Evolutionary conservation across 2,329 filamentous ascomycete genomes (phyloP).

Genomic region (Beauveria pseudobassiana): DNA sequence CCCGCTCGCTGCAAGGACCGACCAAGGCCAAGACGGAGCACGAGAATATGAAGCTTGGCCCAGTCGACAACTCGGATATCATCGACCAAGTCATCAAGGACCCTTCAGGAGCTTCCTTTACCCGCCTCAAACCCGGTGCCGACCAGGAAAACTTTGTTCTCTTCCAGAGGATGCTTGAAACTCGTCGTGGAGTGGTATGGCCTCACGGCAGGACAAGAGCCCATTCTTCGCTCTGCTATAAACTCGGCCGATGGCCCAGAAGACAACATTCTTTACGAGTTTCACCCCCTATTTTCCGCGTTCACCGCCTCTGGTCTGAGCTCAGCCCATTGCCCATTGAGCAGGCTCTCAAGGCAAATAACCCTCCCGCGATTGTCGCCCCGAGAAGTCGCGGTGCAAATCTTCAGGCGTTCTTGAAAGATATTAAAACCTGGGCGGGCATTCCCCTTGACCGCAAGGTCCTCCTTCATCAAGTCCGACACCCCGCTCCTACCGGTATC

Average conservation of each 20-base stretch:
- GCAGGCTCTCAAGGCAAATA: slow-evolving; percentile 52
- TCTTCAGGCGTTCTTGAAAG: slow-evolving; percentile 68
- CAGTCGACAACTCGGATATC: slow-evolving; percentile 82
- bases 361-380: slow-evolving; percentile 55
- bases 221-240: slow-evolving; percentile 70
- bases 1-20: slow-evolving; percentile 58
- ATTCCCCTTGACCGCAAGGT: slow-evolving; percentile 68
- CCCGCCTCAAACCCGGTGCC: slow-evolving; percentile 64
- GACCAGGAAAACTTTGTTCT: slow-evolving; percentile 67
- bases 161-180: slow-evolving; percentile 68
- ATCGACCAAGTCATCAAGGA: slow-evolving; percentile 54
- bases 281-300: slow-evolving; percentile 78
- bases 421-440: slow-evolving; percentile 60
- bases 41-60: slow-evolving; percentile 58
- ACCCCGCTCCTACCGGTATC: slow-evolving; percentile 28
- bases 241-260: slow-evolving; percentile 58
- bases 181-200: slow-evolving; percentile 79
- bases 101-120: slow-evolving; percentile 48
- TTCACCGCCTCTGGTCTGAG: slow-evolving; percentile 68
- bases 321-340: slow-evolving; percentile 48
- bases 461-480: slow-evolving; percentile 60
- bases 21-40: slow-evolving; percentile 50
- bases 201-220: slow-evolving; percentile 57
- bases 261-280: slow-evolving; percentile 71
- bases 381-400: slow-evolving; percentile 63